A percentile compares a stretch with the other conserved stretches of the same genome.
Conservation (phyloP, 2,329 filamentous ascomycete genomes). For the Gaeumannomyces sp. region DNA sequence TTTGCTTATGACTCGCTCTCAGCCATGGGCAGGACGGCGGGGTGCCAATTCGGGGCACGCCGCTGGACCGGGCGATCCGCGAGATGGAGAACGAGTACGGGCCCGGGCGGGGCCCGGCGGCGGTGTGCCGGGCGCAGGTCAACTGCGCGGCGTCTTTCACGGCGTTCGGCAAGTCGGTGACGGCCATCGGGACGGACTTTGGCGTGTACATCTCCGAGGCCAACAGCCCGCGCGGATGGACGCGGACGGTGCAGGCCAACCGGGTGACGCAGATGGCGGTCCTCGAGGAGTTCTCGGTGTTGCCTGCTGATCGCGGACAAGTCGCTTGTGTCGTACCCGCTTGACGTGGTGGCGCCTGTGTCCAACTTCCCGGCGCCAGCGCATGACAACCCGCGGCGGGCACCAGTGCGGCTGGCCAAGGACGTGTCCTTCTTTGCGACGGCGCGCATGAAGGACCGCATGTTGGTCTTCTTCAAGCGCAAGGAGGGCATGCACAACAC, state of each 20-base stretch:
- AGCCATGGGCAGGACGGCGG: conserved; percentile 53
- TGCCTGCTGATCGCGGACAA: conserved; percentile 88
- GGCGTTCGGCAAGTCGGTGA: conserved; percentile 75
- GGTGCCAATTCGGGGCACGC: conserved; percentile 82
- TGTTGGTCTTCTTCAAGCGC: conserved; percentile 94
- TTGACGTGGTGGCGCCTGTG: conserved; percentile 72
- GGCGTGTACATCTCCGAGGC: conserved; percentile 88
- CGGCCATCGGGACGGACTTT: conserved; percentile 91
- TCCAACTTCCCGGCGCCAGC: conserved; percentile 54
- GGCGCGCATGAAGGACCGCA: conserved; percentile 94
- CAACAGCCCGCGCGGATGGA: conserved; percentile 86
- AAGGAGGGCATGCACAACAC: conserved; percentile 86
- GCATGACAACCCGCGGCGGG: conserved; percentile 69
- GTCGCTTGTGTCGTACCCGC: conserved; percentile 83
- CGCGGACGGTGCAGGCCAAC: conserved; percentile 66
- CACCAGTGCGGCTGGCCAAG: conserved; percentile 87
- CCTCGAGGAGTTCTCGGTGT: conserved; percentile 90
- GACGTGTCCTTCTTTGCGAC: conserved; percentile 97
- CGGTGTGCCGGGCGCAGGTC: conserved; percentile 78
- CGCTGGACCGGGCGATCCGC: conserved; percentile 81
- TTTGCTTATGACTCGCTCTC: conserved; percentile 71
- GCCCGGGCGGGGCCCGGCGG: conserved; percentile 60
- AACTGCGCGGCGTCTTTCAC: conserved; percentile 92
- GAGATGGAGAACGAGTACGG: conserved; percentile 80
- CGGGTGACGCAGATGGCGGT: conserved; percentile 90